A percentile compares a stretch with the other conserved stretches of the same genome.
phyloP scores from a whole-genome alignment of 306 rosid genomes.

The Ormosia emarginata region DNA sequence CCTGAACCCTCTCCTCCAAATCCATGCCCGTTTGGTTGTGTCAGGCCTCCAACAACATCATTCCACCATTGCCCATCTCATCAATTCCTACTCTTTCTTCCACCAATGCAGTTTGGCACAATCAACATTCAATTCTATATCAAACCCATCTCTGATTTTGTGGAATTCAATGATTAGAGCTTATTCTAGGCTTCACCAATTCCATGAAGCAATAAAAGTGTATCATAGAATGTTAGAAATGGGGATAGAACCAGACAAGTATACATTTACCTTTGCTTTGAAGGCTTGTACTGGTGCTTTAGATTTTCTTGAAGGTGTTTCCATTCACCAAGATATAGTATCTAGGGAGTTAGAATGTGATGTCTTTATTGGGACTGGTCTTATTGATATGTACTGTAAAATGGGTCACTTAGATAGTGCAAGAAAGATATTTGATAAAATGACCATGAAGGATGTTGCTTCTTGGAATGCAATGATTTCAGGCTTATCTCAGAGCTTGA shows the following conservation, averaged over 20 bases:
- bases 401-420: slow-evolving; percentile 54
- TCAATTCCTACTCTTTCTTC: slow-evolving; percentile 44
- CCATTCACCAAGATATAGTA: slow-evolving; percentile 40
- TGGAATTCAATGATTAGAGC: slow-evolving; percentile 64
- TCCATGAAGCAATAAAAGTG: slow-evolving; percentile 37
- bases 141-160: slow-evolving; percentile 44
- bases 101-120: slow-evolving; percentile 17
- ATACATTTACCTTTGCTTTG: slow-evolving; percentile 60
- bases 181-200: slow-evolving; percentile 30
- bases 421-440: slow-evolving; percentile 47
- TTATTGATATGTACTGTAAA: slow-evolving; percentile 58
- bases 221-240: slow-evolving; percentile 39
- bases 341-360: slow-evolving; percentile 41
- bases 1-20: slow-evolving; percentile 54
- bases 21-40: slow-evolving; percentile 48
- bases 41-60: slow-evolving; percentile 40
- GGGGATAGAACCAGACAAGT: slow-evolving; percentile 62
- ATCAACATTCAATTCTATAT: slow-evolving; percentile 26
- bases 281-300: slow-evolving; percentile 61
- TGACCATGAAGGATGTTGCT: slow-evolving; percentile 49
- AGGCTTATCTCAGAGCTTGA: slow-evolving; percentile 54
- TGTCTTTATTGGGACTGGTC: slow-evolving; percentile 66
- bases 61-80: slow-evolving; percentile 34
- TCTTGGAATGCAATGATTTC: slow-evolving; percentile 70
- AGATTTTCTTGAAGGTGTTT: slow-evolving; percentile 47